Percentiles rank a stretch among this genome's conserved stretches.
Evolutionary conservation across 345 rosid genomes (phyloP).

Genomic region (Eucalyptus grandis): DNA sequence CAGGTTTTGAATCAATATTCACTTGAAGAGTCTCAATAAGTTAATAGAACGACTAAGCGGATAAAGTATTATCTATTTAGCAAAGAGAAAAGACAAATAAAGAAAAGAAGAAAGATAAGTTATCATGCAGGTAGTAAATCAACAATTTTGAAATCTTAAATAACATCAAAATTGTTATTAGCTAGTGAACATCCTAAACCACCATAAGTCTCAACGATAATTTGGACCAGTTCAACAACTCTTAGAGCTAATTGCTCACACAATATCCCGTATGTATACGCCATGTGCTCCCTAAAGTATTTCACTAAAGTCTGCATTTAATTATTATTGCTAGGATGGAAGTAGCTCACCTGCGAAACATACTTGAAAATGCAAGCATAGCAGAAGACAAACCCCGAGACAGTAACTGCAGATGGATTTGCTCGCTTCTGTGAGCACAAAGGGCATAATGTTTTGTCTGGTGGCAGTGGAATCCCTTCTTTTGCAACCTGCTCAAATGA

Average conservation of each 20-base stretch:
- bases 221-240: neutral
- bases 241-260: neutral
- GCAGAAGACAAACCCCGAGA: conserved; percentile 95
- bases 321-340: neutral
- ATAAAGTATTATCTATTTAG: neutral
- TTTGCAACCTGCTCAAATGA: conserved; percentile 46
- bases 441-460: conserved; percentile 72
- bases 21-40: neutral
- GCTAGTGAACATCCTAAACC: neutral
- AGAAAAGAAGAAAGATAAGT: neutral
- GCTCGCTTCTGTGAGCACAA: conserved; percentile 91
- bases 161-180: neutral
- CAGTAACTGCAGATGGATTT: conserved; percentile 87
- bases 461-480: conserved; percentile 81
- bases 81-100: neutral
- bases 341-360: conserved; percentile 59
- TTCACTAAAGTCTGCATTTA: neutral
- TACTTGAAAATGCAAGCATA: conserved; percentile 94
- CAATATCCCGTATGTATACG: neutral
- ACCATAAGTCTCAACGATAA: neutral
- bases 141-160: neutral
- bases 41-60: neutral
- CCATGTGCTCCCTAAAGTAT: neutral
- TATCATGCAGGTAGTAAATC: neutral
- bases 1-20: neutral